These are phyloP conservation scores for Phaeotremella fagi DNA, from an alignment of 768 basidiomycete genomes.

Conservation along the genomic window DNA sequence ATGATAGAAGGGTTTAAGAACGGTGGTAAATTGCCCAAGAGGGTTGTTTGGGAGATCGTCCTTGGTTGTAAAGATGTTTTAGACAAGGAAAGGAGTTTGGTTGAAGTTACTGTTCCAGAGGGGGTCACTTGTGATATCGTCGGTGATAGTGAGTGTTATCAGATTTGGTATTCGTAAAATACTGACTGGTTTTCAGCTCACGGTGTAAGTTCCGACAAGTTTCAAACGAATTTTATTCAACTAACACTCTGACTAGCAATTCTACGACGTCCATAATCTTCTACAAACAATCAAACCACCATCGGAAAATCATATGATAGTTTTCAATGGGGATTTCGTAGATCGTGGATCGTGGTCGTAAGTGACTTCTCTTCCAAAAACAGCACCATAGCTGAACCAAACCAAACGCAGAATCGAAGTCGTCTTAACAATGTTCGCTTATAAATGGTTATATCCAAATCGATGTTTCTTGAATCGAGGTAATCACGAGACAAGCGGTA, in stretches of 20 bases:
- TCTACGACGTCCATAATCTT: constrained; percentile 86
- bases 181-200: constrained; percentile 6
- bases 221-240: background rate
- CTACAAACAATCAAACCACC: constrained; percentile 81
- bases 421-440: constrained; percentile 85
- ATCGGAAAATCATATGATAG: constrained; percentile 64
- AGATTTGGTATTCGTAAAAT: too few species aligned
- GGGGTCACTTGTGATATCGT: constrained; percentile 86
- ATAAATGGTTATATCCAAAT: constrained; percentile 93
- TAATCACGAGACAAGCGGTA: constrained; percentile 61
- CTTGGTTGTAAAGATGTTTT: constrained; percentile 76
- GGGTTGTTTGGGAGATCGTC: constrained; percentile 94
- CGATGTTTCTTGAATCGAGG: constrained; percentile 91
- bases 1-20: constrained; percentile 93
- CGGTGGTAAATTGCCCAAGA: constrained; percentile 82
- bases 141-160: constrained; percentile 61
- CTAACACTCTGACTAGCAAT: constrained; percentile 74
- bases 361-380: constrained; percentile 51
- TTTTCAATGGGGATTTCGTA: constrained; percentile 68
- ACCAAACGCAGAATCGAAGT: constrained; percentile 48
- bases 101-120: constrained; percentile 67
- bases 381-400: constrained; percentile 71
- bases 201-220: constrained; percentile 53
- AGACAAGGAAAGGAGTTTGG: constrained; percentile 71
- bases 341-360: constrained; percentile 63